phyloP scores from a whole-genome alignment of 331 rosid genomes.

The Stylosanthes scabra region DNA sequence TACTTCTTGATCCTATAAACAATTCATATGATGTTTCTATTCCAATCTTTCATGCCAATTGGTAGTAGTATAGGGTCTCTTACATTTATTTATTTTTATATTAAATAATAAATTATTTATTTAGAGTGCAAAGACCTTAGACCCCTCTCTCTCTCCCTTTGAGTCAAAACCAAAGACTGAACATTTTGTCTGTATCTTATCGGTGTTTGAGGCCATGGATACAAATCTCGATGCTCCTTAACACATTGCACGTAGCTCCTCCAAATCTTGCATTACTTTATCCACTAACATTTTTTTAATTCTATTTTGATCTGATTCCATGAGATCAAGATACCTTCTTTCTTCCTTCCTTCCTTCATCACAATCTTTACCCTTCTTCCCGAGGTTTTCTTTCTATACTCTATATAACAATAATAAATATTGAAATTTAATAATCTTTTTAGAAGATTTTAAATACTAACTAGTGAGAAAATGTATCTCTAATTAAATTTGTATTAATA shows the following conservation, averaged over 20 bases:
- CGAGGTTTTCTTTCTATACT: slow-evolving; percentile 13
- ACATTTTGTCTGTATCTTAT: slow-evolving; percentile 54
- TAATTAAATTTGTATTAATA: too few species aligned
- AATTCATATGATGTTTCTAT: slow-evolving; percentile 77
- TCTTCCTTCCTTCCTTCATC: slow-evolving; percentile 37
- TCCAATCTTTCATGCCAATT: slow-evolving; percentile 70
- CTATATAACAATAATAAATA: too few species aligned
- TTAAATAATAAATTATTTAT: slow-evolving; percentile 5
- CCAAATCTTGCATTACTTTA: slow-evolving; percentile 39
- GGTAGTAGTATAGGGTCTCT: slow-evolving; percentile 37
- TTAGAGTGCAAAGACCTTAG: slow-evolving; percentile 28
- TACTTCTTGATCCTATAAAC: slow-evolving; percentile 46
- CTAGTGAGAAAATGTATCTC: too few species aligned
- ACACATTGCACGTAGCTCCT: slow-evolving; percentile 45
- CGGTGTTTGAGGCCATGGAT: slow-evolving; percentile 31
- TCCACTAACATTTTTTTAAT: slow-evolving; percentile 43
- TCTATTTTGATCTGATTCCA: slow-evolving; percentile 30
- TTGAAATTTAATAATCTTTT: too few species aligned
- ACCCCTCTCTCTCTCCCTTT: not conserved
- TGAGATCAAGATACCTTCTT: slow-evolving; percentile 44
- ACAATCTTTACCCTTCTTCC: slow-evolving; percentile 37
- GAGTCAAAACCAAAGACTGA: slow-evolving; percentile 60
- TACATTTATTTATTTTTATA: not conserved
- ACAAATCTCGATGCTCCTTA: slow-evolving; percentile 64
- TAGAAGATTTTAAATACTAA: too few species aligned